phyloP scores from a whole-genome alignment of 208 protist genomes.

The Trypanosoma caninum region DNA sequence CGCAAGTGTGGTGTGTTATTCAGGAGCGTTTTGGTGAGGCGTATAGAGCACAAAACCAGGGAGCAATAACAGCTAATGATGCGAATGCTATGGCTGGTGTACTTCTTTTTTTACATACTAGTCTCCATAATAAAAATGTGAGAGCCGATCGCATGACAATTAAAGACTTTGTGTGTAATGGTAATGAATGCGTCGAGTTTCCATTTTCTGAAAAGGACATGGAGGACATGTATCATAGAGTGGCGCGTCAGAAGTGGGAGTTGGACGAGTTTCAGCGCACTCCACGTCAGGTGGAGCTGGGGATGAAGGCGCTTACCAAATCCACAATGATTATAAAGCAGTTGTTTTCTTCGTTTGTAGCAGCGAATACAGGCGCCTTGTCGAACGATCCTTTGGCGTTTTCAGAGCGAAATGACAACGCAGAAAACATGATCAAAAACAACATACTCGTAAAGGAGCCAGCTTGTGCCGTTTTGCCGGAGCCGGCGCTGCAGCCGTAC shows the following conservation, averaged over 20 bases:
- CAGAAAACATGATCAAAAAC: too few relatives aligned
- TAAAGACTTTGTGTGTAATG: slow-evolving; percentile 59
- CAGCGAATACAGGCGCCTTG: not conserved
- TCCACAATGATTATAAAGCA: slow-evolving; percentile 32
- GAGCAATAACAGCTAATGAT: slow-evolving; percentile 57
- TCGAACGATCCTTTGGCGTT: too few relatives aligned
- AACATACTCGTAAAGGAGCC: not conserved
- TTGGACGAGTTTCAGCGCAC: slow-evolving; percentile 69
- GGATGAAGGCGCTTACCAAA: slow-evolving; percentile 23
- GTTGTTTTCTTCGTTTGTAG: not conserved
- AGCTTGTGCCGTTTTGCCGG: slow-evolving; percentile 30
- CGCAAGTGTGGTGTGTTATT: slow-evolving; percentile 78
- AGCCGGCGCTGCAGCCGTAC: slow-evolving; percentile 43
- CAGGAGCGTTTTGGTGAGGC: slow-evolving; percentile 71
- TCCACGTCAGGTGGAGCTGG: slow-evolving; percentile 58
- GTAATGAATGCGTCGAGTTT: slow-evolving; percentile 70
- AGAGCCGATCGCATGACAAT: slow-evolving; percentile 47
- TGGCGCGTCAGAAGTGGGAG: slow-evolving; percentile 64
- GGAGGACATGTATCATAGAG: slow-evolving; percentile 68
- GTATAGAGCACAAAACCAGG: slow-evolving; percentile 75
- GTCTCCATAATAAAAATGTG: slow-evolving; percentile 71
- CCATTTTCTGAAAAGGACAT: slow-evolving; percentile 60
- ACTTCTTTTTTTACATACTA: slow-evolving; percentile 86
- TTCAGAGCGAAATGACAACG: too few relatives aligned
- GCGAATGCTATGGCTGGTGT: slow-evolving; percentile 81